Base-by-base conservation (phyloP, 495 filamentous ascomycete genomes). In the Podospora pseudoanserina region DNA sequence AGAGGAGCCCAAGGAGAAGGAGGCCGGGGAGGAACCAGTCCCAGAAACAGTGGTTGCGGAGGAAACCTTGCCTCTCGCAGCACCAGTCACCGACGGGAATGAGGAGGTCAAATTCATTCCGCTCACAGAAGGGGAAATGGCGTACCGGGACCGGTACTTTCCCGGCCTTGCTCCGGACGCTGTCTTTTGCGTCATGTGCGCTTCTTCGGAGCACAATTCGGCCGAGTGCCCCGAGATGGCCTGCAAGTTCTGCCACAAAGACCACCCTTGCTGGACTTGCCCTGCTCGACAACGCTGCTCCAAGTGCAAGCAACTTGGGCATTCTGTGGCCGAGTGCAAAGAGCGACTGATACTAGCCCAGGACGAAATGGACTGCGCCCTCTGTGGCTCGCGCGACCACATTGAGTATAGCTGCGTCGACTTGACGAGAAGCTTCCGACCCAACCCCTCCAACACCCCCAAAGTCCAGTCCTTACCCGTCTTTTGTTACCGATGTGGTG, bases 401-500 rank as follows among this genome's bases (percentile, higher is more conserved):
- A 26, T 49, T 13, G 80, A 81, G 58, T 49, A 67, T 7, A 61
- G 65, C 0, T 83, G 81, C 64, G 64, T 64, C 49, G 73, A 77
- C 65, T 71, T 81, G n/a, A 82, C 75, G 77, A 76, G 77, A 34
- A 80, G 68, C 26, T 84, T 78, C 66, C 60, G 55, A 5, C 70
- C 70, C 4, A 60, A 71, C 23, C 59, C 68, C 11, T 60, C 64
- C 13, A 62, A 34, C 5, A 65, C 68, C 27, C 76, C 68, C 44
- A 82, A 77, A 54, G 80, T 84, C 55, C 75, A 74, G 30, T 65
- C 65, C 27, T 68, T 84, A 7, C 79, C 80, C 0, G 65, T 73
- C 0, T 84, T 74, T 61, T 84, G 82, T 63, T 81, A 79, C 64
- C 68, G 65, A 32, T 84, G 82, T 65, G 82, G 81, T 26, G 64